A percentile compares a stretch with the other conserved stretches of the same genome.
Evolutionary conservation across 163 green algal species (phyloP).

Genomic region (Scenedesmus sp.): DNA sequence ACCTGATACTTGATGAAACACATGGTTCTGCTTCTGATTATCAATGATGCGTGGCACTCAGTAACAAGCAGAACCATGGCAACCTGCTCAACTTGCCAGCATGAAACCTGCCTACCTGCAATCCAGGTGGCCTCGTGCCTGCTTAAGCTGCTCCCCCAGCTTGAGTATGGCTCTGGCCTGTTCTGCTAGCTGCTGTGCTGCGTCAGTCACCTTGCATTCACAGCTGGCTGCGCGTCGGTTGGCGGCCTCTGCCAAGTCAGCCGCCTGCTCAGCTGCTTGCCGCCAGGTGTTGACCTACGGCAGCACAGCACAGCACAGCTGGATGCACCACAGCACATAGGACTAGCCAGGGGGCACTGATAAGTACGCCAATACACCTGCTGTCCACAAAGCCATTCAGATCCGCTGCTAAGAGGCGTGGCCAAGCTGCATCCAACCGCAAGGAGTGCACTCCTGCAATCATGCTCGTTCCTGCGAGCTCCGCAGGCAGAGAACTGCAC

Average conservation of each 20-base stretch:
- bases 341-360: not conserved
- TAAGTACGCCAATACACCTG: not conserved
- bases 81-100: not conserved
- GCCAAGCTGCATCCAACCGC: not conserved
- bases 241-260: slow-evolving; percentile 20
- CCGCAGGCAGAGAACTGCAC: not conserved
- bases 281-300: slow-evolving; percentile 27
- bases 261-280: slow-evolving; percentile 39
- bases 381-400: not conserved
- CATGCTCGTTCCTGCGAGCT: not conserved
- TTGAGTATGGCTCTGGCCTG: not conserved
- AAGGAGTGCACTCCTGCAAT: not conserved
- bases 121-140: not conserved
- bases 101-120: not conserved
- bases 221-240: not conserved
- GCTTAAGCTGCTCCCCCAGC: slow-evolving; percentile 16
- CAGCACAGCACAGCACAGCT: not conserved
- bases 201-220: not conserved
- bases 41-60: too few relatives aligned
- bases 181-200: slow-evolving; percentile 11
- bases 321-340: not conserved
- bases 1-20: too few relatives aligned
- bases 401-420: not conserved
- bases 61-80: too few relatives aligned
- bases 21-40: too few relatives aligned